Conservation (phyloP, 305 asterid genomes). For the Solanum hybrid region DNA sequence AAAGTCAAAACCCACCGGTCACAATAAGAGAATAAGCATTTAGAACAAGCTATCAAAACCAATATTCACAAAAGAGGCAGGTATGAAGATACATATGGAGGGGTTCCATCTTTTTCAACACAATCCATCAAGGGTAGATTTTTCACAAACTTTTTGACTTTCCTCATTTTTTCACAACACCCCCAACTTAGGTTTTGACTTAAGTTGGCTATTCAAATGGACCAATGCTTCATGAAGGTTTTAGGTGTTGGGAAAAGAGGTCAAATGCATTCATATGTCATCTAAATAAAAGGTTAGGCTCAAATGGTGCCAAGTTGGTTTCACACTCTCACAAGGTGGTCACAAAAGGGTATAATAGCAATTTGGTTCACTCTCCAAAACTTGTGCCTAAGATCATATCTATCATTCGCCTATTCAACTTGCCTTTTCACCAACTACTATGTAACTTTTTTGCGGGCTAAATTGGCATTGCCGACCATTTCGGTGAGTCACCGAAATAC, state of each 20-base stretch:
- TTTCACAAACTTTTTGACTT: background rate
- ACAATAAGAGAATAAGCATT: too few species aligned
- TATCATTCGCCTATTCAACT: background rate
- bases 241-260: background rate
- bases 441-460: too few species aligned
- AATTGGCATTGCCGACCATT: too few species aligned
- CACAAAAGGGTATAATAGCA: background rate
- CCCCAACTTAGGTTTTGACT: background rate
- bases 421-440: too few species aligned
- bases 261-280: background rate
- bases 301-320: background rate
- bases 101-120: background rate
- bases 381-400: background rate
- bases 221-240: background rate
- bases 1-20: too few species aligned
- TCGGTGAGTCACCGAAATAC: too few species aligned
- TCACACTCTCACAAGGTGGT: background rate
- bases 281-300: too few species aligned
- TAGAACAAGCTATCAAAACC: too few species aligned
- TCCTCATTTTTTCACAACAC: background rate
- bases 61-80: too few species aligned
- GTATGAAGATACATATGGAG: background rate
- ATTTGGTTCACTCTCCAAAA: background rate
- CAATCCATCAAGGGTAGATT: background rate
- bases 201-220: background rate